phyloP scores from a whole-genome alignment of 805 yeast species.

The Lachancea nothofagi region DNA sequence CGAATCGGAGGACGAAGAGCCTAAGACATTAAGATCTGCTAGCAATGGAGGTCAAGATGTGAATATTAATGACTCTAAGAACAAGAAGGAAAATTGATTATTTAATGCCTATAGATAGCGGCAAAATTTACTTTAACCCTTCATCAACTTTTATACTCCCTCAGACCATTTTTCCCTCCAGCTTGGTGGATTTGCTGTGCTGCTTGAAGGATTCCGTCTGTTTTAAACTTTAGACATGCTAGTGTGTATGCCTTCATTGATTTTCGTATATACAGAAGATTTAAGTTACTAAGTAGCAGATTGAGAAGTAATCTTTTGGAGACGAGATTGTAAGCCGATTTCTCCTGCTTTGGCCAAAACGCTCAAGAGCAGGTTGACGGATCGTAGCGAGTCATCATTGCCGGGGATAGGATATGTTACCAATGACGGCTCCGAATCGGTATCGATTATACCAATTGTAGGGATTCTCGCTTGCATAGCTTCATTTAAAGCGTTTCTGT shows the following conservation, averaged over 20 bases:
- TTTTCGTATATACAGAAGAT: conserved; percentile 2
- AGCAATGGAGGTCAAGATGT: neutral
- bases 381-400: conserved; percentile 84
- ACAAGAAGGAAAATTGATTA: conserved; percentile 12
- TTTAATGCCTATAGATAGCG: too few species aligned
- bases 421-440: conserved; percentile 84
- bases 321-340: conserved; percentile 60
- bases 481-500: conserved; percentile 72
- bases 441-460: conserved; percentile 88
- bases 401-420: conserved; percentile 95
- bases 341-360: conserved; percentile 82
- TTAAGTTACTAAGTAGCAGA: neutral
- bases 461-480: conserved; percentile 81
- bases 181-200: neutral
- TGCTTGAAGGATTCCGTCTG: too few species aligned
- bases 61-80: conserved; percentile 6
- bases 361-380: conserved; percentile 75
- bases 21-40: neutral
- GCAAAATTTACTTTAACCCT: too few species aligned
- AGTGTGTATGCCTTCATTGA: neutral
- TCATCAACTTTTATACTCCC: too few species aligned
- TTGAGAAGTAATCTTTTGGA: conserved; percentile 24
- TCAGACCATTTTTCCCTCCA: too few species aligned
- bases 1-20: conserved; percentile 53
- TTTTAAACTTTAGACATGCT: too few species aligned